phyloP scores from a whole-genome alignment of 1,139 yeast species.

The Hyphopichia wangnamkhiaoensis region DNA sequence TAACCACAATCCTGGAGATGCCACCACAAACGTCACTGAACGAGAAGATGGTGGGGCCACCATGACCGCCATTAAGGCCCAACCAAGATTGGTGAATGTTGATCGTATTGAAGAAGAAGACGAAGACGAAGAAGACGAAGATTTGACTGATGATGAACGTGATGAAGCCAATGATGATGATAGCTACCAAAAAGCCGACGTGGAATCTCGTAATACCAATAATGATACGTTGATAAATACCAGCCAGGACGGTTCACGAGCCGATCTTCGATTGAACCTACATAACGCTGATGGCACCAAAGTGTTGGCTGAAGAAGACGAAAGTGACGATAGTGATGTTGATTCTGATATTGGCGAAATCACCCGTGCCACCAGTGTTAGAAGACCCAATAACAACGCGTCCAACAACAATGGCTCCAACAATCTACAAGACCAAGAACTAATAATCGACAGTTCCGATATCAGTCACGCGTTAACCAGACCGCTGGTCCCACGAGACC shows the following conservation, averaged over 20 bases:
- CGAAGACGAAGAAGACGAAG: conserved; percentile 36
- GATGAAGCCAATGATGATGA: conserved; percentile 5
- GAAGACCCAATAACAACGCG: conserved; percentile 14
- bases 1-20: conserved; percentile 16
- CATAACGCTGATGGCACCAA: neutral
- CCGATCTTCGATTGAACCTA: conserved; percentile 3
- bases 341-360: conserved; percentile 52
- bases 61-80: conserved; percentile 71
- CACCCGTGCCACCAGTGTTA: conserved; percentile 43
- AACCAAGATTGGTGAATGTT: conserved; percentile 63
- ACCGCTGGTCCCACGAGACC: neutral
- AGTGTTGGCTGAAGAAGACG: conserved; percentile 12
- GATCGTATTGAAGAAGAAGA: conserved; percentile 53
- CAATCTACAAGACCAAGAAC: conserved; percentile 3
- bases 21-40: conserved; percentile 3
- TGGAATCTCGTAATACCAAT: neutral
- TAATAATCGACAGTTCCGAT: neutral
- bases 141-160: conserved; percentile 12
- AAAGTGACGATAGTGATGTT: conserved; percentile 41
- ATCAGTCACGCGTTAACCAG: neutral
- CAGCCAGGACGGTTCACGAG: conserved; percentile 1
- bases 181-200: neutral
- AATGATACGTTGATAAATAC: conserved; percentile 4
- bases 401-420: conserved; percentile 5
- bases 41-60: conserved; percentile 23